Conservation (phyloP, 2,329 filamentous ascomycete genomes). For the Colletotrichum endophyticum region DNA sequence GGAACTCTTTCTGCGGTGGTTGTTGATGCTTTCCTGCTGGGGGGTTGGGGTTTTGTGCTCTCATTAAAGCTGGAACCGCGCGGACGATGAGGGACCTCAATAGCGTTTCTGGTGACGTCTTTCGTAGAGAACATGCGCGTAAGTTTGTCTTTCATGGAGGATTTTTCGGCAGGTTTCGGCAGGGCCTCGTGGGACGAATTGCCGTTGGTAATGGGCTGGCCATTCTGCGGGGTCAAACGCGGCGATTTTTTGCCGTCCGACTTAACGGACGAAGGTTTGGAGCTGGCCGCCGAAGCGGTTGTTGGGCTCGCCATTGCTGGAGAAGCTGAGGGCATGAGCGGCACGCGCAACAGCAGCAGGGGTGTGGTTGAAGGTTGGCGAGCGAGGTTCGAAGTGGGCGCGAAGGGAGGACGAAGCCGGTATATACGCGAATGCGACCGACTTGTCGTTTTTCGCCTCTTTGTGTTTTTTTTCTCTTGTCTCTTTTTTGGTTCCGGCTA, state of each 20-base stretch:
- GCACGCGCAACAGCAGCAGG: not conserved
- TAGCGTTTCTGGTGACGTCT: slow-evolving; percentile 46
- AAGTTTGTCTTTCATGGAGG: slow-evolving; percentile 67
- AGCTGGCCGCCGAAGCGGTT: slow-evolving; percentile 44
- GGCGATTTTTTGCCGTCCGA: slow-evolving; percentile 46
- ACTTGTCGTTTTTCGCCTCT: not conserved
- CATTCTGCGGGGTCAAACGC: slow-evolving; percentile 44
- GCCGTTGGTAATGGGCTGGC: slow-evolving; percentile 25
- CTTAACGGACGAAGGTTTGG: slow-evolving; percentile 54
- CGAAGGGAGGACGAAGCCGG: not conserved
- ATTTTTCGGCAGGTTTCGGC: slow-evolving; percentile 51
- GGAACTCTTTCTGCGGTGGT: slow-evolving; percentile 29
- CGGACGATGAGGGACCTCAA: slow-evolving; percentile 36
- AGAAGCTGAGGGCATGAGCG: slow-evolving; percentile 18
- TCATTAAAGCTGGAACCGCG: slow-evolving; percentile 36
- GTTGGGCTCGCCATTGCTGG: slow-evolving; percentile 19
- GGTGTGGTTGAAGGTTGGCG: not conserved
- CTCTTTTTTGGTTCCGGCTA: not conserved
- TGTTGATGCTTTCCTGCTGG: slow-evolving; percentile 32
- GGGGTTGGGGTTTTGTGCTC: slow-evolving; percentile 45
- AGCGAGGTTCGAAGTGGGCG: not conserved
- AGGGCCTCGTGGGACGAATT: slow-evolving; percentile 32
- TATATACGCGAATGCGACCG: slow-evolving; percentile 15
- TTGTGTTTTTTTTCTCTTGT: not conserved
- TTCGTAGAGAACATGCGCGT: slow-evolving; percentile 70